A percentile compares a stretch with the other conserved stretches of the same genome.
These are phyloP conservation scores for Graphiopsis chlorocephala DNA, from an alignment of 2,329 filamentous ascomycete genomes.

Conservation along the genomic window DNA sequence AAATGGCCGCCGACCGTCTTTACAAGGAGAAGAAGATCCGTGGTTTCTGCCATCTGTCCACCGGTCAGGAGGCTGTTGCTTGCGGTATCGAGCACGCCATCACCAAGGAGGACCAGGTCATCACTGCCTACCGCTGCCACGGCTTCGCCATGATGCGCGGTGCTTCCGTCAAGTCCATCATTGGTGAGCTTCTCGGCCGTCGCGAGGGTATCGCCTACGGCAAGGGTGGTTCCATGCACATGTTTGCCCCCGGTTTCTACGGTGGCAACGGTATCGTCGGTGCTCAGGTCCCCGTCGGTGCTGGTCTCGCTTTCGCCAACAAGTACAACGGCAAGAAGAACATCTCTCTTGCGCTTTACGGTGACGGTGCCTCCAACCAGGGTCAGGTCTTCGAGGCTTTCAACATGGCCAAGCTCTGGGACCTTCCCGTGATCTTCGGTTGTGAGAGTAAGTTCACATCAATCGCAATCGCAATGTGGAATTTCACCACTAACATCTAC, in stretches of 20 bases:
- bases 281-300: constrained; percentile 95
- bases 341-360: constrained; percentile 85
- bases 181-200: constrained; percentile 91
- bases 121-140: constrained; percentile 98
- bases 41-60: constrained; percentile 98
- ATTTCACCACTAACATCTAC: constrained; percentile 21
- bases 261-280: constrained; percentile 99
- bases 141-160: constrained; percentile 97
- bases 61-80: constrained; percentile 95
- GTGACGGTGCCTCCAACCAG: constrained; percentile 86
- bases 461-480: not conserved
- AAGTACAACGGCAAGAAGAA: constrained; percentile 88
- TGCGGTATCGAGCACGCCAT: constrained; percentile 96
- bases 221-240: constrained; percentile 99
- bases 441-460: constrained; percentile 84
- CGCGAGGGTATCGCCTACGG: constrained; percentile 96
- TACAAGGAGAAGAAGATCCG: constrained; percentile 99
- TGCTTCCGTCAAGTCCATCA: constrained; percentile 83
- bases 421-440: constrained; percentile 89
- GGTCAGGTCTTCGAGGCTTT: constrained; percentile 99
- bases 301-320: constrained; percentile 94
- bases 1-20: constrained; percentile 96
- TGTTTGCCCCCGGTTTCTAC: constrained; percentile 98
- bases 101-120: constrained; percentile 85
- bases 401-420: constrained; percentile 99